phyloP scores from a whole-genome alignment of 306 rosid species.

The Notholithocarpus densiflorus region DNA sequence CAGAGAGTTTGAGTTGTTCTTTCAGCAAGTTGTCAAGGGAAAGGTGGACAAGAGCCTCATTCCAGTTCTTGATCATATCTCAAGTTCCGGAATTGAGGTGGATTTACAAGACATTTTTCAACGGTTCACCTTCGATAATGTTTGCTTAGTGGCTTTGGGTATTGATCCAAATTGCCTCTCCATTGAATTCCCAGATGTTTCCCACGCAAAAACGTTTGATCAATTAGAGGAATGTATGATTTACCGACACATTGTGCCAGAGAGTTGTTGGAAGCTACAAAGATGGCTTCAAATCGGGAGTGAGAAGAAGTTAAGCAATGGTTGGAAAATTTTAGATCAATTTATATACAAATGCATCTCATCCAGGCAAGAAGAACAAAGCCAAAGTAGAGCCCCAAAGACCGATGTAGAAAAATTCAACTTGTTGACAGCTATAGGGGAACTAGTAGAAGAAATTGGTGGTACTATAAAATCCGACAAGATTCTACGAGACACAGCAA shows the following conservation, averaged over 20 bases:
- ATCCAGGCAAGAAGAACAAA: neutral
- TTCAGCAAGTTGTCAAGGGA: neutral
- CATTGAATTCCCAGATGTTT: neutral
- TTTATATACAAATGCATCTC: neutral
- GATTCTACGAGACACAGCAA: slow-evolving; percentile 14
- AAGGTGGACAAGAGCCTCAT: slow-evolving; percentile 17
- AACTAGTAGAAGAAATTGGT: neutral
- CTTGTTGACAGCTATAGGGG: slow-evolving; percentile 20
- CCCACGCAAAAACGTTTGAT: slow-evolving; percentile 14
- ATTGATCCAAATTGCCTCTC: slow-evolving; percentile 3
- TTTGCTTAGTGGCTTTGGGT: slow-evolving; percentile 16
- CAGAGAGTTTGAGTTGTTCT: neutral
- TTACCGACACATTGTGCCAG: slow-evolving; percentile 13
- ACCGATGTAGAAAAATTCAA: neutral
- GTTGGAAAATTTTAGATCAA: no score
- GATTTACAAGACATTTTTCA: slow-evolving; percentile 29
- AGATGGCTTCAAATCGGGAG: neutral
- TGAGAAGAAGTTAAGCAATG: neutral
- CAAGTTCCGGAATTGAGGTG: neutral
- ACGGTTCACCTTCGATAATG: slow-evolving; percentile 13
- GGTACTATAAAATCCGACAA: neutral
- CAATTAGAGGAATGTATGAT: slow-evolving; percentile 6
- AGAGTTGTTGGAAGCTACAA: neutral
- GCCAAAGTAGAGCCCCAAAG: neutral
- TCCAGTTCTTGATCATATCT: slow-evolving; percentile 17